These are phyloP conservation scores for Pholiota molesta DNA, from an alignment of 768 basidiomycete species.

Conservation along the genomic window DNA sequence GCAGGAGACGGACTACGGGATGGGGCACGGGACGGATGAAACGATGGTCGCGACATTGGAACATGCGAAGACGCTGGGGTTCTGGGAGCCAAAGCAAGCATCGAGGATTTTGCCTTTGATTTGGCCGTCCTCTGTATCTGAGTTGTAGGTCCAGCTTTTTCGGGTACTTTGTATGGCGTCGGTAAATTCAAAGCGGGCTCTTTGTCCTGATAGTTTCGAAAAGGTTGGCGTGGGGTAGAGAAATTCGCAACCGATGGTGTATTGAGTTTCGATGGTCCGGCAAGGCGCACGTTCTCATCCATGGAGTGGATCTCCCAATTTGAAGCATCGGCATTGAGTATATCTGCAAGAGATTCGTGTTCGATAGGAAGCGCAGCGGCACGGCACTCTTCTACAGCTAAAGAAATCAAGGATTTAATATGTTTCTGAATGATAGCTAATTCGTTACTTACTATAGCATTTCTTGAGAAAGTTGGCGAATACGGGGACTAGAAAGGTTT, in stretches of 20 bases:
- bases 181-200: background rate
- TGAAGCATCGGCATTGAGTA: background rate
- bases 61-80: background rate
- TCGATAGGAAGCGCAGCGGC: too few relatives aligned
- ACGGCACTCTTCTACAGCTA: too few relatives aligned
- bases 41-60: too few relatives aligned
- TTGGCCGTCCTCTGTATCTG: too few relatives aligned
- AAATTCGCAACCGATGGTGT: background rate
- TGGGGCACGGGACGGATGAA: background rate
- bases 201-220: background rate
- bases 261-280: background rate
- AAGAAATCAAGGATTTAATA: too few relatives aligned
- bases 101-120: too few relatives aligned
- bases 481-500: background rate
- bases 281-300: background rate
- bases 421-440: too few relatives aligned
- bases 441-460: background rate
- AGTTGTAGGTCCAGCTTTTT: background rate
- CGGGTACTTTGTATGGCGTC: background rate
- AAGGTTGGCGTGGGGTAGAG: background rate
- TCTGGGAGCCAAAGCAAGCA: too few relatives aligned
- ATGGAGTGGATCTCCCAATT: background rate
- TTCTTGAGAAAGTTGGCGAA: background rate
- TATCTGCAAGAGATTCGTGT: background rate
- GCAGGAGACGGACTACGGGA: background rate